Base-by-base conservation (phyloP, 192 early-diverging fungal genomes). In the Coemansia sp. region DNA sequence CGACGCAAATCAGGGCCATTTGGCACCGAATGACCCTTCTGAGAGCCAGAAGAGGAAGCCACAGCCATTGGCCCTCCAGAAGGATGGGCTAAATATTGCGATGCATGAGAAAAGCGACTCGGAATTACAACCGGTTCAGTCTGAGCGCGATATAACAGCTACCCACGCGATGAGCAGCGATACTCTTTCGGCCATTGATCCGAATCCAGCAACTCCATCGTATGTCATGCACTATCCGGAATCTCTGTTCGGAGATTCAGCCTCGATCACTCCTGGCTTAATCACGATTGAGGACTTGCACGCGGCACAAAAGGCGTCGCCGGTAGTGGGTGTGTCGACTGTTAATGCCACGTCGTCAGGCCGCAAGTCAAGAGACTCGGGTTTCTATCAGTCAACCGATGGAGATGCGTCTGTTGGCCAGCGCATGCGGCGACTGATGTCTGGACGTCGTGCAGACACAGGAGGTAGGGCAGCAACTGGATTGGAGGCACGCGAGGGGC, bases 181-280 rank as follows among this genome's bases (percentile, higher is more conserved):
- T 16, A 62, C 60, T 0, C 34, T 62, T 21, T 12, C 60, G 3
- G 60, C 50, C 5, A 8, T 31, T 32, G 64, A 71, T n/a, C 27
- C 55, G 9, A 54, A 24, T 21, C 65, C 66, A n/a, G 62, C 64
- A 2, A 70, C 66, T 21, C 76, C 76, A 2, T 79, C 76, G 10
- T 79, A 79, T 30, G 67, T 73, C 38, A 79, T 79, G 76, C 76
- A 79, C 67, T 79, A 79, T 49, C 68, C 76, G 12, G 76, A 73
- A 34, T 73, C 70, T 0, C 64, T 79, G 48, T 79, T 79, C 48
- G 76, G 76, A 34, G 76, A 79, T 30, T 51, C 67, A 6, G 64
- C 71, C 10, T 70, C 71, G 4, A 65, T 73, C 19, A 58, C 67
- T 21, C 71, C 76, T 3, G 76, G 64, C 0, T 51, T 79, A 24